A percentile compares a stretch with the other conserved stretches of the same genome.
Evolutionary conservation across 202 grass and related monocot species (phyloP).

Genomic region (Cymbopogon flexuosus): DNA sequence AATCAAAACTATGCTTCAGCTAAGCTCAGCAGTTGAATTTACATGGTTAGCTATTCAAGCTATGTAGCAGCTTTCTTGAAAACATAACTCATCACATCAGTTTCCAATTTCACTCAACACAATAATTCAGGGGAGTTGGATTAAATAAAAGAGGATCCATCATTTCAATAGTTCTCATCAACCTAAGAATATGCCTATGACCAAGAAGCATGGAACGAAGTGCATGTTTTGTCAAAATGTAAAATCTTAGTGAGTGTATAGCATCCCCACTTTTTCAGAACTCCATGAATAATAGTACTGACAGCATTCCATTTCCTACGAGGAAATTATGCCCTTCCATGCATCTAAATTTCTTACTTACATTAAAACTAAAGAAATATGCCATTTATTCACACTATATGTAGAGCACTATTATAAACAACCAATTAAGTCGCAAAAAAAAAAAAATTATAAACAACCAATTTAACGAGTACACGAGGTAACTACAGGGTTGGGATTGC

Average conservation of each 20-base stretch:
- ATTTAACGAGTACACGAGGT: neutral
- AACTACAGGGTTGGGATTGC: neutral
- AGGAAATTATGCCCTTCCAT: neutral
- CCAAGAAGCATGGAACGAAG: neutral
- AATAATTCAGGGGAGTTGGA: neutral
- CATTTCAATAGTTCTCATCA: neutral
- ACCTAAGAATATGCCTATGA: neutral
- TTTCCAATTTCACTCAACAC: neutral
- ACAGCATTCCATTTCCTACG: neutral
- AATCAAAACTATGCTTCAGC: neutral
- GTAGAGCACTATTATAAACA: neutral
- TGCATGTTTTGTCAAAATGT: neutral
- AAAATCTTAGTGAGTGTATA: neutral
- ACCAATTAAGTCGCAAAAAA: too few species aligned
- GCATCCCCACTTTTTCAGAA: neutral
- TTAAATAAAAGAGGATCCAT: neutral
- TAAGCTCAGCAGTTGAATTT: neutral
- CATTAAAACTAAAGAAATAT: neutral
- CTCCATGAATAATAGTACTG: neutral
- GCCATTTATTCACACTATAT: neutral
- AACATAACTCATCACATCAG: neutral
- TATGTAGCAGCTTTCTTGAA: neutral
- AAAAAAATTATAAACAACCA: neutral
- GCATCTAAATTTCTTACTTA: neutral
- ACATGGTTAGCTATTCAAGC: neutral